A percentile compares a stretch with the other conserved stretches of the same genome.
Evolutionary conservation across 352 stramenopile genomes (phyloP).

Genomic region (Phytophthora pistaciae): DNA sequence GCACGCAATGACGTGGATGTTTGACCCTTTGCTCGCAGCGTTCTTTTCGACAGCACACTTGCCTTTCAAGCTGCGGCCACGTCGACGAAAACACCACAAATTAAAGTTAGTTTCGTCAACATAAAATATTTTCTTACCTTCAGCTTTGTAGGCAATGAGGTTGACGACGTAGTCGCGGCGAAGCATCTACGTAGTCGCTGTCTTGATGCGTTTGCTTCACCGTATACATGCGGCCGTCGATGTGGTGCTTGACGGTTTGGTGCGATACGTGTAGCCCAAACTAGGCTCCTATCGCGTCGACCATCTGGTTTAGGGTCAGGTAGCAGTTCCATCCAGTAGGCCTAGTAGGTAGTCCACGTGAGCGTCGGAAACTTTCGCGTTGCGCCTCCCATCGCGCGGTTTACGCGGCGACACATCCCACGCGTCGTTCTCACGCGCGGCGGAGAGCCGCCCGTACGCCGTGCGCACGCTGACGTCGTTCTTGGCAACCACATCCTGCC

Average conservation of each 20-base stretch:
- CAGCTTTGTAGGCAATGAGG: not conserved
- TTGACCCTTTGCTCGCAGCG: not conserved
- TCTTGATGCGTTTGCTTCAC: too few species aligned
- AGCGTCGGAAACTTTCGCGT: not conserved
- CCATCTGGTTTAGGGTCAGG: not conserved
- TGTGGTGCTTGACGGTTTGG: too few species aligned
- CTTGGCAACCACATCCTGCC: slow-evolving; percentile 4
- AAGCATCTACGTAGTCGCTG: not conserved
- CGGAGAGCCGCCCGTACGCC: slow-evolving; percentile 1
- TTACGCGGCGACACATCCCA: slow-evolving; percentile 2
- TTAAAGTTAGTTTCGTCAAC: not conserved
- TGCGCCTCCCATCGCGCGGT: not conserved
- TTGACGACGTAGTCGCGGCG: not conserved
- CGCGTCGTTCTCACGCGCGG: not conserved
- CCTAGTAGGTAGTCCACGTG: slow-evolving; percentile 1
- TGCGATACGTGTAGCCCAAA: too few species aligned
- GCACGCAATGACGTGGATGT: not conserved
- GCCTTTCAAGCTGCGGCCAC: not conserved
- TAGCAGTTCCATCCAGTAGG: slow-evolving; percentile 2
- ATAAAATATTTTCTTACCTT: slow-evolving; percentile 1
- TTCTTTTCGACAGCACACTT: not conserved
- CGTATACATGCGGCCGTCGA: too few species aligned
- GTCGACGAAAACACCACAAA: not conserved
- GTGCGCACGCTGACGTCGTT: slow-evolving; percentile 7
- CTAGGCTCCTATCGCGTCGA: not conserved